Base-by-base conservation (phyloP, 2,329 filamentous ascomycete genomes). In the Chrysoporthe cubensis region DNA sequence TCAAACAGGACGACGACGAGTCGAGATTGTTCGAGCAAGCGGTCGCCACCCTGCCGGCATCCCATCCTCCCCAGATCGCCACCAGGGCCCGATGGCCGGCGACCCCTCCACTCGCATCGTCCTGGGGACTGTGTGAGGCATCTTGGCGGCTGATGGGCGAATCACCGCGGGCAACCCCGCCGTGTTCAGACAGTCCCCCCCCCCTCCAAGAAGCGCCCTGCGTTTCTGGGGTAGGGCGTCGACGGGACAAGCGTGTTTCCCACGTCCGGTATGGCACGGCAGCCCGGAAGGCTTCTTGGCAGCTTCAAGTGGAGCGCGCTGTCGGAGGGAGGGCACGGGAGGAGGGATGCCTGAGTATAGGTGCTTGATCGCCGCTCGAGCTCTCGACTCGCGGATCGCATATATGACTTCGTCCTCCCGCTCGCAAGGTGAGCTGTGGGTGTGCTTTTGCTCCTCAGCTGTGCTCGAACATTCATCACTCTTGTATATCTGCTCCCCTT, bases 391-490 rank as follows among this genome's bases (percentile, higher is more conserved):
- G 21, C 43, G 40, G 32, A 44, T 60, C n/a, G 26, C 66, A 71
- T 79, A 79, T 79, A 79, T 78, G 73, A 75, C 73, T 73, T 66
- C 66, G 65, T 60, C 72, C 70, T 58, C 44, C 34, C 34, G 18
- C 52, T 16, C 6, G 14, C 56, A 52, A 63, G 62, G 7, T 57
- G 66, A 59, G 69, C 71, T 71, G 5, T 2, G 34, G 11, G 11
- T 9, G 21, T 58, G 56, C 34, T 58, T 21, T 14, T 40, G 8
- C 37, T 60, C 57, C n/a, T 43, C 21, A 79, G 77, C 78, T 78
- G 77, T 72, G 78, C 77, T 79, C 78, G 69, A 72, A 72, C 71
- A 56, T 59, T 73, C 73, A 70, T 62, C 70, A 72, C 72, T 74
- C 72, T 70, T 71, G 60, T 73, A 74, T 71, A 70, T 14, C 42